Evolutionary conservation across 2,329 filamentous ascomycete species (phyloP).

Genomic region (Pseudocercospora crystallina): DNA sequence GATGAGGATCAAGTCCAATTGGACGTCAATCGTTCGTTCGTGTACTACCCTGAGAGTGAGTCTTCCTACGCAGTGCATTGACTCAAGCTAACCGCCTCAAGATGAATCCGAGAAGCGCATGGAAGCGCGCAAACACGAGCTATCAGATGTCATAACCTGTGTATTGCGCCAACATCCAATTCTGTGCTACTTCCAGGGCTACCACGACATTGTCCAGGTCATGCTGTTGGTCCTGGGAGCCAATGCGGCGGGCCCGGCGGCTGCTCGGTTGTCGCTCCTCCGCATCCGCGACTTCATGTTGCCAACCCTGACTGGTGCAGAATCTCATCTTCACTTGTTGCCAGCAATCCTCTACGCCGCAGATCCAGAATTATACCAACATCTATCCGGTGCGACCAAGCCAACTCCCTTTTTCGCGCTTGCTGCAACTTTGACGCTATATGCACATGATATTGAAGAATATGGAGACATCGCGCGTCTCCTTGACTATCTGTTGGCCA

Average conservation of each 20-base stretch:
- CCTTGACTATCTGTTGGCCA: slow-evolving; percentile 87
- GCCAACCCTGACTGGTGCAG: slow-evolving; percentile 75
- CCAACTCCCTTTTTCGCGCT: slow-evolving; percentile 85
- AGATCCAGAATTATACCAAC: slow-evolving; percentile 69
- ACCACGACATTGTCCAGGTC: slow-evolving; percentile 97
- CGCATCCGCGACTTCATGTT: slow-evolving; percentile 98
- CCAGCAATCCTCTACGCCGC: slow-evolving; percentile 74
- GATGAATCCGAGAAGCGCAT: slow-evolving; percentile 70
- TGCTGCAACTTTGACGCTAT: slow-evolving; percentile 90
- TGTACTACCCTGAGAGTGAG: slow-evolving; percentile 86
- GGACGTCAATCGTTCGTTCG: slow-evolving; percentile 94
- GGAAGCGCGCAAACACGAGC: slow-evolving; percentile 67
- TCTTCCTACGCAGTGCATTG: slow-evolving; percentile 13
- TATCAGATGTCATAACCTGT: slow-evolving; percentile 76
- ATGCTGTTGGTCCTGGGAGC: slow-evolving; percentile 79
- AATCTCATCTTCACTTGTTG: slow-evolving; percentile 82
- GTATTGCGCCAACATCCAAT: slow-evolving; percentile 78
- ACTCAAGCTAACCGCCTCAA: slow-evolving; percentile 35
- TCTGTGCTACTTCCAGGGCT: slow-evolving; percentile 96
- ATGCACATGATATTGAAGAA: slow-evolving; percentile 90
- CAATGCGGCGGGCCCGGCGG: slow-evolving; percentile 58
- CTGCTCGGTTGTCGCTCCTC: slow-evolving; percentile 80
- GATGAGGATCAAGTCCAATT: slow-evolving; percentile 91
- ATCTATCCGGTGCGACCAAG: slow-evolving; percentile 43
- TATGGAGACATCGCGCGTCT: slow-evolving; percentile 86